Evolutionary conservation across 257 asterid genomes (phyloP).

Genomic region (Nicotiana paniculata): DNA sequence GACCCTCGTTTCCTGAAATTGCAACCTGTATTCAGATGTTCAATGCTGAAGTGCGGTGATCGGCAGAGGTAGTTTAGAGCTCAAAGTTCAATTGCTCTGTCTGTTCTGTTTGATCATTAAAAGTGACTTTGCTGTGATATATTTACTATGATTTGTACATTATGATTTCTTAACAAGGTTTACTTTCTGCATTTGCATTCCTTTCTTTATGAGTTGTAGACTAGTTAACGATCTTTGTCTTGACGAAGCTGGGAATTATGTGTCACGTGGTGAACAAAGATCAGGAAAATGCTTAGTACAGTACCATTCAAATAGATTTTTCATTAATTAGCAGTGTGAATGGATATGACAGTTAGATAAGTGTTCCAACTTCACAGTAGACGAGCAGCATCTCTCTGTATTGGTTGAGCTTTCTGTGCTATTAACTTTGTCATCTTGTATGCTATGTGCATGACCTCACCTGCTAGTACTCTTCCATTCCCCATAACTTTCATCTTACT

Average conservation of each 20-base stretch:
- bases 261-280: not conserved
- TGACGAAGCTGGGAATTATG: not conserved
- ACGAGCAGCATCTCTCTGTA: not conserved
- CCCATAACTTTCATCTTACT: not conserved
- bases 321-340: not conserved
- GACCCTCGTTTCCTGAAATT: conserved; percentile 94
- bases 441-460: not conserved
- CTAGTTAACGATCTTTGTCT: not conserved
- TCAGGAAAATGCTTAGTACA: not conserved
- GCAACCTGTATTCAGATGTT: conserved; percentile 87
- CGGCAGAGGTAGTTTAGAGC: conserved; percentile 57
- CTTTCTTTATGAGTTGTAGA: not conserved
- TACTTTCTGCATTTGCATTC: not conserved
- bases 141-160: not conserved
- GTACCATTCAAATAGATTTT: not conserved
- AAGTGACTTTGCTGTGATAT: not conserved
- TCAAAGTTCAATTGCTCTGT: not conserved
- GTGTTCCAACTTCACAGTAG: not conserved
- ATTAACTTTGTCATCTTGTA: not conserved
- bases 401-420: not conserved
- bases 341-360: not conserved
- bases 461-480: not conserved
- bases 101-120: not conserved
- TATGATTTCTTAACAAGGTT: not conserved
- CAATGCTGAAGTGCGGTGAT: conserved; percentile 56